Evolutionary conservation across 2,329 filamentous ascomycete species (phyloP), one percentile per base, ranked within the genome.

Genomic region (Beauveria medogensis): DNA sequence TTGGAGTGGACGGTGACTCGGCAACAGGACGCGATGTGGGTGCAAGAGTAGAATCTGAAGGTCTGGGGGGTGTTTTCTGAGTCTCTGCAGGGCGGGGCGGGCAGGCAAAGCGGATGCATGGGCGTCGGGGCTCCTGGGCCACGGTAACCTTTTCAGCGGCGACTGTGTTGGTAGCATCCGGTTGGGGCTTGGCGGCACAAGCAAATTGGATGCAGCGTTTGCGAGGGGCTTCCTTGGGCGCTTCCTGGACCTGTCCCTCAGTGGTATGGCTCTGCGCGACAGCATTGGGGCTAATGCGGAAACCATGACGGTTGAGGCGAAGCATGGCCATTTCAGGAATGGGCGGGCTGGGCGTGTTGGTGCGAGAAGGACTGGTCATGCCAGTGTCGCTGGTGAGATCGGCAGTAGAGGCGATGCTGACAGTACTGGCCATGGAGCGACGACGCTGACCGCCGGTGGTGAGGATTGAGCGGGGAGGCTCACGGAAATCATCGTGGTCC

Each of bases 361-460:
- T 90, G 60, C 91, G 82, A n/a, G 91, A 89, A 47, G 93, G 92
- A 69, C 91, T 97, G 20, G 92, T 96, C 62, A 95, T 77, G 62
- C 91, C 92, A 62, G 90, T 94, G 69, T 97, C 94, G 74, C 92
- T 97, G n/a, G 92, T 97, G 61, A 97, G 80, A 65, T 97, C 93
- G 43, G 90, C 90, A 3, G 91, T 95, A 2, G 92, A 96, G 51
- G 90, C 82, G 63, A 88, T 76, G 75, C 92, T 96, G 66, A 86
- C 78, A 70, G 88, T 93, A 78, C 91, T 95, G 71, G 87, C 88
- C 67, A 88, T 86, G 63, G 89, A 93, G 63, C 85, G 79, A 66
- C 81, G 77, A 62, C 82, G 76, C 40, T 74, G 71, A 22, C 50
- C 28, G 16, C 41, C 12, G 24, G 70, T 71, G 58, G 68, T 69